Evolutionary conservation across 2,329 filamentous ascomycete genomes (phyloP), one percentile per base, ranked within the genome.

Genomic region (Tolypocladium sp.): DNA sequence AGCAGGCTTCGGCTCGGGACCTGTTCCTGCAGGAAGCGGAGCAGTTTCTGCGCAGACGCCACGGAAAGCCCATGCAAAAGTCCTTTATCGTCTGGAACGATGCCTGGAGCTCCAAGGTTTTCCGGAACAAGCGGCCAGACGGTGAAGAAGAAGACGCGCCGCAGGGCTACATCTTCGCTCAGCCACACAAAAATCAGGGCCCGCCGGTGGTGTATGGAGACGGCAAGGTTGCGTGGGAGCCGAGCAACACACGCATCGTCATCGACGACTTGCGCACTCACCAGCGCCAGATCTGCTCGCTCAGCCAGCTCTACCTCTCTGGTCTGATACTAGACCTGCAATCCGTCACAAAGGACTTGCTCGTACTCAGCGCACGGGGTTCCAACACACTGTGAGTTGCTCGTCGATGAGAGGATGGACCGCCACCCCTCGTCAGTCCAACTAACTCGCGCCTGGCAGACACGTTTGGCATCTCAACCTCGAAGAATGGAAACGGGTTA

Each of bases 151-250:
- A n/a, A 12, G 9, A 42, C 8, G 8, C n/a, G 41, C n/a, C n/a
- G 9, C 20, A 42, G 20, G 9, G 7, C 41, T 4, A 12, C 9
- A 38, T 17, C 3, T 4, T 6, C 37, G 13, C 13, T 38, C 13
- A 13, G 37, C 2, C 37, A 38, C 37, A 6, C 15, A 2, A 7
- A 6, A 5, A 40, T 22, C 8, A 22, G 9, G 20, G 3, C 40
- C 17, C 13, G 44, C 12, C 5, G 44, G n/a, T 66, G 1, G 58
- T 63, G 15, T 72, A 70, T n/a, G 59, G 62, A 8, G 57, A 63
- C 9, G 62, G 63, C 6, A 65, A 68, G 56, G 49, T 72, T 13
- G 68, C 63, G 0, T 72, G 70, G 70, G 65, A 70, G 46, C 62
- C 65, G 15, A 53, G 17, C 41, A 57, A 40, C 46, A 59, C 5